Evolutionary conservation across 768 basidiomycete species (phyloP), one percentile per base, ranked within the genome.

Genomic region (Hypholoma fasciculare): DNA sequence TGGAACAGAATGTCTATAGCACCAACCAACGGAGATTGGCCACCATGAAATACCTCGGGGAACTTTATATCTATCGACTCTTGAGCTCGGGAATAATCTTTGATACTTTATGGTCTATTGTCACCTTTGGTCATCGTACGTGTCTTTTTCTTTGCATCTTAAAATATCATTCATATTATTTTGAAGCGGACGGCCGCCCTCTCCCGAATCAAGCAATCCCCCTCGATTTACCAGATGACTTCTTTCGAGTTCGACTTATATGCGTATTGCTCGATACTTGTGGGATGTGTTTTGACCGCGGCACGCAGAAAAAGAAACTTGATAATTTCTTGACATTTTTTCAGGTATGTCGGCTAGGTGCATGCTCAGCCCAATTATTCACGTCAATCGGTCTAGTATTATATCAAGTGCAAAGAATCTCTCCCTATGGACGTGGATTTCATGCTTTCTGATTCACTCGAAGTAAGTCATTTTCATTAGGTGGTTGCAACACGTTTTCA

Each of bases 381-480:
- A 55, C 40, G 8, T 47, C 42, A 36, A 42, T 3, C 38, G 26
- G n/a, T 27, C 27, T 59, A 88, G 85, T 88, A 95, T 58, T 99
- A 98, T 71, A 79, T 91, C 14, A 79, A 88, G n/a, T 92, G 91
- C 77, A 99, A 99, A 74, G 82, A 87, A 46, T 78, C 86, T 20
- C 71, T 96, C n/a, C 89, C 97, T 0, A 96, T 98, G 95, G 97
- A 99, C 61, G 90, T 97, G 11, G 96, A 97, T 53, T 99, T 98
- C 73, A 96, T 98, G 94, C 72, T 97, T 7, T 86, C 87, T 0
- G 97, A 99, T 71, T 97, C 96, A 1, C 72, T 99, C 8, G 96
- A 98, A 76, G 94, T 94, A 62, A 63, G 75, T 23, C 46, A 26
- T 52, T 48, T 2, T 9, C 30, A 34, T 34, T 34, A 6, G 3